These are phyloP conservation scores for Caloboletus inedulis DNA, from an alignment of 1,284 basidiomycete genomes.

Conservation along the genomic window DNA sequence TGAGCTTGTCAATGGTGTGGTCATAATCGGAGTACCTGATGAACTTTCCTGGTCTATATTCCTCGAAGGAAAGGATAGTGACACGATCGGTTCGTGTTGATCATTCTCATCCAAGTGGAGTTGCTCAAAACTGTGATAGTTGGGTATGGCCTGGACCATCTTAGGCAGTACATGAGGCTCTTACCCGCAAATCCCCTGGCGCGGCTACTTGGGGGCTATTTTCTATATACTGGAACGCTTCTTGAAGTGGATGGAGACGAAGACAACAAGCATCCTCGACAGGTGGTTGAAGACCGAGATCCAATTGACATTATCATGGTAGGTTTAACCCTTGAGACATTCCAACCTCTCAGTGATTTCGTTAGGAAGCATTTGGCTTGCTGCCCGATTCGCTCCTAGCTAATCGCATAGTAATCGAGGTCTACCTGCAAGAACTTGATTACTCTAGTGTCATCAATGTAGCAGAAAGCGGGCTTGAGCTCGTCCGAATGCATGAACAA, in stretches of 20 bases:
- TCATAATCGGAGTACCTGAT: slow-evolving; percentile 73
- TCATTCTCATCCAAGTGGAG: background rate
- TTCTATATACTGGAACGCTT: slow-evolving; percentile 56
- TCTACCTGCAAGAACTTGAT: slow-evolving; percentile 76
- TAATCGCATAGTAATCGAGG: slow-evolving; percentile 65
- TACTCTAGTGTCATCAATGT: slow-evolving; percentile 72
- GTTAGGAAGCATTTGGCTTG: slow-evolving; percentile 57
- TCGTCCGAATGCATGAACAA: slow-evolving; percentile 54
- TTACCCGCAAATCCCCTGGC: slow-evolving; percentile 66
- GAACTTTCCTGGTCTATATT: slow-evolving; percentile 77
- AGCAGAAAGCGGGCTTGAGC: slow-evolving; percentile 66
- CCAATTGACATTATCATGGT: slow-evolving; percentile 56
- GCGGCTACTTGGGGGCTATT: slow-evolving; percentile 65
- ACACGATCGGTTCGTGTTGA: slow-evolving; percentile 56
- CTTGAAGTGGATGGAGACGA: slow-evolving; percentile 46
- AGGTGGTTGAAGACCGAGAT: slow-evolving; percentile 40
- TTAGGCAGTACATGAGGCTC: slow-evolving; percentile 65
- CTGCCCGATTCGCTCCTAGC: slow-evolving; percentile 67
- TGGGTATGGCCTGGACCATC: slow-evolving; percentile 58
- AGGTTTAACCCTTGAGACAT: slow-evolving; percentile 14
- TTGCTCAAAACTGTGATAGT: slow-evolving; percentile 36
- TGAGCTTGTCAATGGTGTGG: slow-evolving; percentile 65
- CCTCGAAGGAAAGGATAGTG: slow-evolving; percentile 75
- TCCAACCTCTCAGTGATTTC: background rate
- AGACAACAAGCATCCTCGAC: slow-evolving; percentile 31